These are phyloP conservation scores for Ceratonia siliqua DNA, from an alignment of 306 rosid species.

Conservation along the genomic window DNA sequence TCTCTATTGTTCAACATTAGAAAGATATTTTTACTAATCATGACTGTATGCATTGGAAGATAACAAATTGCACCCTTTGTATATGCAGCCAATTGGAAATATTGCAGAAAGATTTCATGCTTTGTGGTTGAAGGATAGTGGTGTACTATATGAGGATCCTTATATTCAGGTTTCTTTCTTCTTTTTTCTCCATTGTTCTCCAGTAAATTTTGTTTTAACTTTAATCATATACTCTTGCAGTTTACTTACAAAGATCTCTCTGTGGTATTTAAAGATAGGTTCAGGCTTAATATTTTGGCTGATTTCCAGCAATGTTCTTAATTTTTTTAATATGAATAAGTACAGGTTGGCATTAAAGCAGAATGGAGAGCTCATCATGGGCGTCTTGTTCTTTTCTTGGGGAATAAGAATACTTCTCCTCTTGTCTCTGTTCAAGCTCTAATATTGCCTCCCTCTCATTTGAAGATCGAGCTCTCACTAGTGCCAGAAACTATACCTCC, in stretches of 20 bases:
- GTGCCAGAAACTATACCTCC: slow-evolving; percentile 99
- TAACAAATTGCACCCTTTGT: slow-evolving; percentile 23
- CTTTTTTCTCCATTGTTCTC: slow-evolving; percentile 1
- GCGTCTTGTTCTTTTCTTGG: slow-evolving; percentile 93
- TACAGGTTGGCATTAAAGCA: slow-evolving; percentile 90
- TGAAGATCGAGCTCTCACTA: slow-evolving; percentile 84
- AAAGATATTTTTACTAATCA: slow-evolving; percentile 20
- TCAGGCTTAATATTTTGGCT: not conserved
- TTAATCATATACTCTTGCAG: not conserved
- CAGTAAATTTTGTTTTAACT: slow-evolving; percentile 7
- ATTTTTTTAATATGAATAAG: not conserved
- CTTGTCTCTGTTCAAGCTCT: slow-evolving; percentile 89
- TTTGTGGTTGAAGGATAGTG: slow-evolving; percentile 96
- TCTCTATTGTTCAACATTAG: slow-evolving; percentile 27
- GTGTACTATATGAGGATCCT: slow-evolving; percentile 96
- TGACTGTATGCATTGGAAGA: slow-evolving; percentile 27
- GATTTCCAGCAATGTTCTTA: not conserved
- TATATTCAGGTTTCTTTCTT: slow-evolving; percentile 79
- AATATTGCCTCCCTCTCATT: slow-evolving; percentile 86
- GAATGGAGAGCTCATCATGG: slow-evolving; percentile 96
- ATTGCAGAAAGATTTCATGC: slow-evolving; percentile 89
- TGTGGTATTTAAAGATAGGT: slow-evolving; percentile 19
- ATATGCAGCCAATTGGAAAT: slow-evolving; percentile 93
- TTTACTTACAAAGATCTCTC: slow-evolving; percentile 15
- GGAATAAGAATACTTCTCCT: slow-evolving; percentile 91